Conservation (phyloP, 805 yeast genomes). For the Cyberlindnera mrakii region DNA sequence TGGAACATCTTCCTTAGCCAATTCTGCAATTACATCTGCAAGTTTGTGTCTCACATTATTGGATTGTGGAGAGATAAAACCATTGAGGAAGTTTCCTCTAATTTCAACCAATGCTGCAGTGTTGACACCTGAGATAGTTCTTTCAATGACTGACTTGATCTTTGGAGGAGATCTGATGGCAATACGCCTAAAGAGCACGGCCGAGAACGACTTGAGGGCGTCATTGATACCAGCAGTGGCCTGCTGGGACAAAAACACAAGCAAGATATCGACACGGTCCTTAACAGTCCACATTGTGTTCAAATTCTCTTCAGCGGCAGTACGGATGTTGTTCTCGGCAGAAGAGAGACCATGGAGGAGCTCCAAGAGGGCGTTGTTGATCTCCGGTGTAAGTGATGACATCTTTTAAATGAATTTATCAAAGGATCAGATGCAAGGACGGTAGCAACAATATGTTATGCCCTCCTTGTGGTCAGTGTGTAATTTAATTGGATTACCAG, state of each 20-base stretch:
- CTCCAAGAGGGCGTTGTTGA: conserved; percentile 44
- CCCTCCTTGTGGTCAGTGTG: no score
- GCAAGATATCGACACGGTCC: conserved; percentile 61
- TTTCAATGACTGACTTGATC: conserved; percentile 58
- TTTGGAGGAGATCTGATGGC: conserved; percentile 75
- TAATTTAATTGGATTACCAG: no score
- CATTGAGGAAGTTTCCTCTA: conserved; percentile 60
- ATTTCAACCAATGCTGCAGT: conserved; percentile 55
- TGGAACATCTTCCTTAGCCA: conserved; percentile 62
- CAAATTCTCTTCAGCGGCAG: conserved; percentile 70
- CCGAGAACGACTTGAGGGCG: conserved; percentile 62
- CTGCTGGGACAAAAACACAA: conserved; percentile 77
- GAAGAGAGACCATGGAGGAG: conserved; percentile 69
- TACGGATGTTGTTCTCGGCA: conserved; percentile 67
- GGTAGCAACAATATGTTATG: no score
- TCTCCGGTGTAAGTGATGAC: conserved; percentile 55
- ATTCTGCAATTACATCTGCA: conserved; percentile 90
- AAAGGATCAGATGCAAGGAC: not conserved
- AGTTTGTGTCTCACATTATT: conserved; percentile 82
- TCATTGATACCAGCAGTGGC: conserved; percentile 60
- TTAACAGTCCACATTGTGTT: conserved; percentile 70
- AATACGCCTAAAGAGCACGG: conserved; percentile 84
- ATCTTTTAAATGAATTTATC: conserved; percentile 12
- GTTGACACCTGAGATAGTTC: conserved; percentile 69
- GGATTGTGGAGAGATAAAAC: conserved; percentile 65